These are phyloP conservation scores for Ceratobasidium sp. DNA, from an alignment of 1,284 basidiomycete species.

Conservation along the genomic window DNA sequence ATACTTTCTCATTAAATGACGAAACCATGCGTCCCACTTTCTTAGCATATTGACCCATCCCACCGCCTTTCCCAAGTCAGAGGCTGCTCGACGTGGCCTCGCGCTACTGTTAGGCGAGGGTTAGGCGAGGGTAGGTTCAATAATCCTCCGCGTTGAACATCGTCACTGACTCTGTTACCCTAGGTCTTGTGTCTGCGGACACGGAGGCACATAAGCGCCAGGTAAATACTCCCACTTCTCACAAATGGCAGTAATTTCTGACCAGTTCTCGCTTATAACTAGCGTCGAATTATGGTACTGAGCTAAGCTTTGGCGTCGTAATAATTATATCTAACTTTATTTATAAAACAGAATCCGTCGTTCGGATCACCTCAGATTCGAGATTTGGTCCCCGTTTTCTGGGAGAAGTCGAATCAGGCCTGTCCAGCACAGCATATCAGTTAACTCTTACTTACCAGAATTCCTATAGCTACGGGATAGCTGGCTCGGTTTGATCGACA, in stretches of 20 bases:
- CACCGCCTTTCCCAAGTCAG: slow-evolving; percentile 11
- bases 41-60: slow-evolving; percentile 15
- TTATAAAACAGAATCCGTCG: slow-evolving; percentile 42
- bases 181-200: slow-evolving; percentile 29
- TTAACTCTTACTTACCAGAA: neutral
- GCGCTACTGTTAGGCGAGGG: slow-evolving; percentile 45
- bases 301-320: neutral
- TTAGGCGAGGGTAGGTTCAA: neutral
- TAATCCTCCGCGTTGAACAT: neutral
- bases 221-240: slow-evolving; percentile 1
- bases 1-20: neutral
- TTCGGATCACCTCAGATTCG: slow-evolving; percentile 47
- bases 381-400: slow-evolving; percentile 43
- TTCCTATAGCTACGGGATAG: slow-evolving; percentile 45
- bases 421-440: too few relatives aligned
- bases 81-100: neutral
- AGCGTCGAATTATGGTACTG: slow-evolving; percentile 47
- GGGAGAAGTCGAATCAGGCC: slow-evolving; percentile 47
- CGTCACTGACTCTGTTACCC: too few relatives aligned
- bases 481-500: slow-evolving; percentile 42
- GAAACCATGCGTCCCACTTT: neutral
- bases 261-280: slow-evolving; percentile 12
- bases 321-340: neutral
- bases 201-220: slow-evolving; percentile 37
- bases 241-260: neutral